A percentile compares a stretch with the other conserved stretches of the same genome.
These are phyloP conservation scores for Alternaria incomplexa DNA, from an alignment of 2,329 filamentous ascomycete species.

Conservation along the genomic window DNA sequence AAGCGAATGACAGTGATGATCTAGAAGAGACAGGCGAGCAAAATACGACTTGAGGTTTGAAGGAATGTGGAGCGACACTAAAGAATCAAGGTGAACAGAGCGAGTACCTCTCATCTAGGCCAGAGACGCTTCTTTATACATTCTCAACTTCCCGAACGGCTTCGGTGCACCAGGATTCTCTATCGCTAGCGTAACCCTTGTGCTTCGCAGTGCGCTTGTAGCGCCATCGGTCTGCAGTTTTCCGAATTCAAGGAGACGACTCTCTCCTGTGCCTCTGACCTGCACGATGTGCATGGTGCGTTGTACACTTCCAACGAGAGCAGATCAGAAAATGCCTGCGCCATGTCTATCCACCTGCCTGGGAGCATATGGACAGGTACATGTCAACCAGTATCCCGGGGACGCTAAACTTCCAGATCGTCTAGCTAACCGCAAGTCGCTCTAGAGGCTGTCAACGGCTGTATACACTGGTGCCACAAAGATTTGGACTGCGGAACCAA, in stretches of 20 bases:
- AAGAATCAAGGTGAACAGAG: neutral
- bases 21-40: neutral
- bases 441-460: constrained; percentile 1
- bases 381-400: constrained; percentile 11
- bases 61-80: neutral
- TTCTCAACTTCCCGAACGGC: neutral
- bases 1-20: neutral
- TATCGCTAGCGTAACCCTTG: constrained; percentile 2
- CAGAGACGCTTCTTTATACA: constrained; percentile 18
- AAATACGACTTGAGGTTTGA: neutral
- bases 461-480: constrained; percentile 8
- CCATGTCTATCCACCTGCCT: constrained; percentile 9
- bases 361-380: constrained; percentile 6
- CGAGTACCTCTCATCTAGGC: neutral
- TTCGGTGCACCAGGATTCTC: neutral
- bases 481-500: neutral
- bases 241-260: constrained; percentile 19
- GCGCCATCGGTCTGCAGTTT: constrained; percentile 17
- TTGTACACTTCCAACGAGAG: constrained; percentile 7
- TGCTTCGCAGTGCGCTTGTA: constrained; percentile 24
- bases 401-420: constrained; percentile 2
- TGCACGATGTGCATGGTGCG: constrained; percentile 8
- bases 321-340: constrained; percentile 2
- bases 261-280: constrained; percentile 6
- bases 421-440: neutral